Evolutionary conservation across 2,329 filamentous ascomycete species (phyloP).

Genomic region (Dactylellina sp.): DNA sequence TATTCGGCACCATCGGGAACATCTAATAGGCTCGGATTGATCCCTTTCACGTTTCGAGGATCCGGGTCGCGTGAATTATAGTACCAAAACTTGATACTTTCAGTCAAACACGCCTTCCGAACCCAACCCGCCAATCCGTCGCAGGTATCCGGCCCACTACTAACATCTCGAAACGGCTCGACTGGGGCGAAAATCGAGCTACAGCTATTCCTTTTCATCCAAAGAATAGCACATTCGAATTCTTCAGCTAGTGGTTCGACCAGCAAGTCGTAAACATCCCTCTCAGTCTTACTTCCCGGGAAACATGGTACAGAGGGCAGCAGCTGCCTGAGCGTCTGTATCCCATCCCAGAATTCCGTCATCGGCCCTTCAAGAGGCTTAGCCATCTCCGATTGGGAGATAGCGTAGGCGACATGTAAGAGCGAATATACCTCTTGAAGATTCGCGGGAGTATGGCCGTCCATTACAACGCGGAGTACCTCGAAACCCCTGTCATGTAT

Average conservation of each 20-base stretch:
- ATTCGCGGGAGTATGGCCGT: neutral
- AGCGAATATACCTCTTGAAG: slow-evolving; percentile 2
- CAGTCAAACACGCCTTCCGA: slow-evolving; percentile 3
- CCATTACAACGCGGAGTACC: neutral
- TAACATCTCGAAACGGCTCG: neutral
- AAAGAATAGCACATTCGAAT: slow-evolving; percentile 13
- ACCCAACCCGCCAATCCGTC: neutral
- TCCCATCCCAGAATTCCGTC: slow-evolving; percentile 1
- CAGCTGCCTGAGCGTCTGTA: slow-evolving; percentile 1
- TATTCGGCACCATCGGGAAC: neutral
- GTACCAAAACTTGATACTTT: neutral
- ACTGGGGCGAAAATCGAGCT: neutral
- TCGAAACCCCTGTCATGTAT: neutral
- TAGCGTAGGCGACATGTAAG: slow-evolving; percentile 7
- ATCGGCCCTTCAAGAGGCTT: neutral
- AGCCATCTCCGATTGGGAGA: slow-evolving; percentile 8
- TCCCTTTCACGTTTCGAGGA: neutral
- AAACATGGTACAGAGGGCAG: neutral
- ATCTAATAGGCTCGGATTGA: neutral
- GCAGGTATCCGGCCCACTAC: neutral
- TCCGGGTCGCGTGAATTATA: neutral
- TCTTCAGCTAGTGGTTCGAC: slow-evolving; percentile 4
- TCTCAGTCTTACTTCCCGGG: neutral
- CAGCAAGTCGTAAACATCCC: slow-evolving; percentile 1
- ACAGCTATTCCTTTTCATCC: slow-evolving; percentile 8